Percentiles rank a stretch among this genome's conserved stretches.
These are phyloP conservation scores for Alternaria solani DNA, from an alignment of 2,329 filamentous ascomycete genomes.

Conservation along the genomic window DNA sequence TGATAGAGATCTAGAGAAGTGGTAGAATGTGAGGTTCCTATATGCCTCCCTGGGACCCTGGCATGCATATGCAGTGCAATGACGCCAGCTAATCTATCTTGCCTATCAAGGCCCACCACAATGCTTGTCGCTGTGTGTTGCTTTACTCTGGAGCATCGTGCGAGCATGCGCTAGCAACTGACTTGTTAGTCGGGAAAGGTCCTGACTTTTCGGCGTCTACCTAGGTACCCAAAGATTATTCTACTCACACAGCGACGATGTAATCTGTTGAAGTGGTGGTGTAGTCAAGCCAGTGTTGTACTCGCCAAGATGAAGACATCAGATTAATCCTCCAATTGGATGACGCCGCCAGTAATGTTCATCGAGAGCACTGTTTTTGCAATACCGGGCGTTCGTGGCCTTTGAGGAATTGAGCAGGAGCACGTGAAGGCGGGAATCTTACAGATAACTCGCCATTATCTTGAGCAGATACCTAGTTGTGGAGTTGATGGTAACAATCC, in stretches of 20 bases:
- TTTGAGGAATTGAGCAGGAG: neutral
- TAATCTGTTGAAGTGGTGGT: neutral
- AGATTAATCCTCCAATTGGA: constrained; percentile 1
- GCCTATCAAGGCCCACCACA: neutral
- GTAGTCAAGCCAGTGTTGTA: neutral
- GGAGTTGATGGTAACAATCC: neutral
- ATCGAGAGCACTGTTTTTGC: neutral
- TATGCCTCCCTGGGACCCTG: neutral
- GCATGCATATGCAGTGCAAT: constrained; percentile 5
- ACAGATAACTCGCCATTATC: neutral
- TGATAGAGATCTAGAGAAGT: neutral
- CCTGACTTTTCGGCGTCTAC: neutral
- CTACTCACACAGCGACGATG: neutral
- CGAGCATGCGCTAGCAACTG: neutral
- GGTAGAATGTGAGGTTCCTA: neutral
- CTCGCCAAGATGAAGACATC: neutral
- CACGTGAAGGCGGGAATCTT: too few relatives aligned
- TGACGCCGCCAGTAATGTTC: neutral
- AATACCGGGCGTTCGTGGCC: neutral
- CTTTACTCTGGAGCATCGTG: neutral
- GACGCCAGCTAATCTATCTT: constrained; percentile 7
- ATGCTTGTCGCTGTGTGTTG: neutral
- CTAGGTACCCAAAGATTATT: too few relatives aligned
- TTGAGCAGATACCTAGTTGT: neutral
- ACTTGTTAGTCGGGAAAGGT: neutral